Conservation (phyloP, 371 early-diverging fungal species). For the Batkoa obscura region DNA sequence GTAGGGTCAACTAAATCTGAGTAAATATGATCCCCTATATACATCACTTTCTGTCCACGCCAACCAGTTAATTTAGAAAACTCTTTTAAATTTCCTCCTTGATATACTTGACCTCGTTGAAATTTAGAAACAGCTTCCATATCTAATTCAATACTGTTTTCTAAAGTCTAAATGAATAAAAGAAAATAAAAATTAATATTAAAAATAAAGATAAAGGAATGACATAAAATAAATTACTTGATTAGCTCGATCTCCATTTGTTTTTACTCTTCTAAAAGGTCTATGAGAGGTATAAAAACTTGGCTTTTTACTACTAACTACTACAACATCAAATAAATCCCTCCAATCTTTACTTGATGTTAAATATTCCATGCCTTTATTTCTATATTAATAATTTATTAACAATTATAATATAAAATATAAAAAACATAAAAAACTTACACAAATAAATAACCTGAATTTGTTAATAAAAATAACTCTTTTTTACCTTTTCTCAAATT, state of each 20-base stretch:
- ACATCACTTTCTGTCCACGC: slow-evolving; percentile 34
- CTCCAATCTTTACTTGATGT: slow-evolving; percentile 29
- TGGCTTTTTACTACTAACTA: slow-evolving; percentile 36
- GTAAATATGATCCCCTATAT: slow-evolving; percentile 47
- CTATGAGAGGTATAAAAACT: slow-evolving; percentile 30
- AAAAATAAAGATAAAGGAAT: background rate
- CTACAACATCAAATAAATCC: slow-evolving; percentile 39
- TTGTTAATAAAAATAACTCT: slow-evolving; percentile 34
- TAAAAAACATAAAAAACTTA: slow-evolving; percentile 6
- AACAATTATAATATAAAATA: slow-evolving; percentile 17
- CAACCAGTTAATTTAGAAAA: slow-evolving; percentile 36
- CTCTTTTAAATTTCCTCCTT: slow-evolving; percentile 34
- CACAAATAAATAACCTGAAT: slow-evolving; percentile 34
- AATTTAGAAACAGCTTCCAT: slow-evolving; percentile 24
- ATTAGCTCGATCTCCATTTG: background rate
- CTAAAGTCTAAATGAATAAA: background rate
- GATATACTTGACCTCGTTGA: slow-evolving; percentile 32
- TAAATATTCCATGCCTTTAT: slow-evolving; percentile 27
- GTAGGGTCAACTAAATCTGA: slow-evolving; percentile 42
- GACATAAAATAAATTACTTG: background rate
- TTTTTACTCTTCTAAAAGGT: slow-evolving; percentile 24
- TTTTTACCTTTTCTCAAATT: slow-evolving; percentile 22
- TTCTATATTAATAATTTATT: slow-evolving; percentile 11
- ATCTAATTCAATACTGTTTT: background rate
- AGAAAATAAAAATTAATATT: background rate